Base-by-base conservation (phyloP, 177 flowering plant genomes). In the Tripterygium wilfordii region DNA sequence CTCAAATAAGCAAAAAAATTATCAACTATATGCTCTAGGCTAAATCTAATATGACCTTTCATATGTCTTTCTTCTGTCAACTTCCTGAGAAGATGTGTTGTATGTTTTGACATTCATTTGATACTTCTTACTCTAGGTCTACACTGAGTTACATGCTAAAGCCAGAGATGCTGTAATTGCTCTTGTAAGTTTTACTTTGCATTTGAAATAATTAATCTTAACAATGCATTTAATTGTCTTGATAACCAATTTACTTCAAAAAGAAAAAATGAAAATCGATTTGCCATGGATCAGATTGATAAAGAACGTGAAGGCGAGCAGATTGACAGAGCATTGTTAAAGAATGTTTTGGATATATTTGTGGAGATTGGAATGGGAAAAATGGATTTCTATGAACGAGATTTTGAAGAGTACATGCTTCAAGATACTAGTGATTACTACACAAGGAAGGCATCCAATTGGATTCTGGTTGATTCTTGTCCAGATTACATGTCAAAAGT, bases 271-370 rank as follows among this genome's bases (percentile, higher is more conserved):
- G n/a, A n/a, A n/a, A n/a, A n/a, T n/a, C n/a, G n/a, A n/a, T n/a
- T n/a, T n/a, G n/a, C n/a, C n/a, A n/a, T 41, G 12, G 17, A 8
- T 7, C 60, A 79, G 83, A 68, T 78, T 65, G 71, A 80, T 48
- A 62, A 68, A 75, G 88, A 79, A 42, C 75, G 82, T 1, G 80
- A 66, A 21, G 85, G 88, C 16, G 76, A 59, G 54, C 74, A 65
- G 60, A 78, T 81, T 46, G 85, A 82, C 33, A 35, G 79, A 46
- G 67, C 77, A 25, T 40, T 70, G 21, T 18, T 80, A 60, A 80
- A 75, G 61, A 71, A 71, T 48, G 67, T 70, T 10, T 8, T 77
- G n/a, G 70, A 59, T 51, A 68, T 74, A 29, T 73, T 64, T 57
- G 72, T 65, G 47, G 79, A 69, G 31, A 56, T 75, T 30, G 75